phyloP scores from a whole-genome alignment of 2,329 filamentous ascomycete genomes.

The Aureobasidium pullulans region DNA sequence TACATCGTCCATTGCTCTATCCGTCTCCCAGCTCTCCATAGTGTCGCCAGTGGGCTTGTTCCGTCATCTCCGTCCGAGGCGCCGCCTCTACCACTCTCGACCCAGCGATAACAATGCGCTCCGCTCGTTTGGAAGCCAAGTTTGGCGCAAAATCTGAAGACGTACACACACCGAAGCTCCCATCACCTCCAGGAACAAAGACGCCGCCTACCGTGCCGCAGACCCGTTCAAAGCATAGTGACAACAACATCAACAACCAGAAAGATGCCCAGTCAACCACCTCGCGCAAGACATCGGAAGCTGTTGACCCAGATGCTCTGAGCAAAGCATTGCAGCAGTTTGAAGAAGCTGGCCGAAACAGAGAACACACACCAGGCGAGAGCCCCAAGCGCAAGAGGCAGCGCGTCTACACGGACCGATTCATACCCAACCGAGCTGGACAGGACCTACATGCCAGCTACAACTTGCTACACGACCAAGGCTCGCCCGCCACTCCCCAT shows the following conservation, averaged over 20 bases:
- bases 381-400: constrained; percentile 64
- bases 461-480: constrained; percentile 84
- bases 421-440: constrained; percentile 88
- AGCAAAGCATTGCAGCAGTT: constrained; percentile 55
- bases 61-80: not conserved
- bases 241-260: not conserved
- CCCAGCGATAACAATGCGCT: constrained; percentile 1
- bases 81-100: constrained; percentile 3
- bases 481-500: constrained; percentile 84
- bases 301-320: constrained; percentile 52
- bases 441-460: constrained; percentile 92
- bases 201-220: constrained; percentile 51
- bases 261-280: constrained; percentile 18
- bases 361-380: constrained; percentile 55
- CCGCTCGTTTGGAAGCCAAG: constrained; percentile 9
- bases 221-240: constrained; percentile 30
- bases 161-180: constrained; percentile 37
- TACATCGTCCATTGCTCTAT: not conserved
- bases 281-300: constrained; percentile 38
- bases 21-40: not conserved
- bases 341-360: constrained; percentile 50
- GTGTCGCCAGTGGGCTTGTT: constrained; percentile 1
- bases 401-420: constrained; percentile 61
- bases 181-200: constrained; percentile 52
- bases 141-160: constrained; percentile 20